Evolutionary conservation across 192 early-diverging fungal species (phyloP), one percentile per base, ranked within the genome.

Genomic region (Funneliformis mosseae): DNA sequence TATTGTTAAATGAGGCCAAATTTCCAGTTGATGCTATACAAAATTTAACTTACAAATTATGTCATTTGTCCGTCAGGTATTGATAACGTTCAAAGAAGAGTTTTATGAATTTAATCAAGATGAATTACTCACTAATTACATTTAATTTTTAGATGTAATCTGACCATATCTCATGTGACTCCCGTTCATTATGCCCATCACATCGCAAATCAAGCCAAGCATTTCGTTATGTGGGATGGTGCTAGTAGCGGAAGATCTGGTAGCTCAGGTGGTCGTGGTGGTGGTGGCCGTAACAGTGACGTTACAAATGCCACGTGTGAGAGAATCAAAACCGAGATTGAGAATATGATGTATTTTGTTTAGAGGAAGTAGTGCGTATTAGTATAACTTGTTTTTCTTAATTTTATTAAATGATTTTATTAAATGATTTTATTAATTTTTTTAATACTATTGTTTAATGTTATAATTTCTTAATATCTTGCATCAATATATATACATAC

Each of bases 91-190:
- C 18, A 21, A n/a, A 43, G n/a, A n/a, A n/a, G n/a, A n/a, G 8
- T 70, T 50, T 28, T 48, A 42, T 50, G 8, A 73, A 48, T 73
- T 33, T 18, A 18, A 18, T 69, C 42, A 27, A 70, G 42, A 42
- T 55, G n/a, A 70, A 70, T 5, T 23, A 41, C 25, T 73, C 6
- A 73, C 1, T 2, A 48, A 1, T n/a, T 27, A 4, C 5, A 95
- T 80, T 87, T 94, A 21, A 97, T 95, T 82, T 91, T 90, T 25
- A 89, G 95, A 63, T 95, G 96, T 75, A 94, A 95, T 4, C 91
- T 95, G 43, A 89, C 92, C 0, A 96, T 98, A 25, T 92, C 91
- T 25, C 88, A 97, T 11, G 86, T 77, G 8, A 81, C 84, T 3
- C 63, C 84, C 1, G 86, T 85, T 10, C 85, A 85, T 71, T 85